These are phyloP conservation scores for Cucurbita moschata DNA, from an alignment of 306 rosid genomes.

Conservation along the genomic window DNA sequence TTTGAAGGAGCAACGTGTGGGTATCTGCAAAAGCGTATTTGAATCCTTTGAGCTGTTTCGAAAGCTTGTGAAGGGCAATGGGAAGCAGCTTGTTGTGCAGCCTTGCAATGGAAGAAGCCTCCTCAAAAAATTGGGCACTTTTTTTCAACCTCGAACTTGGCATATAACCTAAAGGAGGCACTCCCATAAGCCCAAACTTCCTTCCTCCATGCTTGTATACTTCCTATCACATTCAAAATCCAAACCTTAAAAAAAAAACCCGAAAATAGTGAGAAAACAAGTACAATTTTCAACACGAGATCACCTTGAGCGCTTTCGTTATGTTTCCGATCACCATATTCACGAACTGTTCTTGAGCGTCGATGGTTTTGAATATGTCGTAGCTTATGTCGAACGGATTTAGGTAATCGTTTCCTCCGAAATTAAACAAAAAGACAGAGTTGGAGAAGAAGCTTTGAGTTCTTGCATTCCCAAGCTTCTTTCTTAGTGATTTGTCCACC, in stretches of 20 bases:
- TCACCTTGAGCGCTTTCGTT: slow-evolving; percentile 18
- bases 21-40: slow-evolving; percentile 19
- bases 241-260: neutral
- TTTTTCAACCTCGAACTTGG: slow-evolving; percentile 18
- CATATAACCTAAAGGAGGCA: slow-evolving; percentile 12
- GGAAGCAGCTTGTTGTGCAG: slow-evolving; percentile 23
- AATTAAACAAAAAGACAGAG: slow-evolving; percentile 29
- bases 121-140: slow-evolving; percentile 12
- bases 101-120: slow-evolving; percentile 13
- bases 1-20: neutral
- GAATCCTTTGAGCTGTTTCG: slow-evolving; percentile 16
- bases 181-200: slow-evolving; percentile 22
- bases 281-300: too few relatives aligned
- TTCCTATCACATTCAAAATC: slow-evolving; percentile 7
- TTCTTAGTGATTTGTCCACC: slow-evolving; percentile 10
- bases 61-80: slow-evolving; percentile 8
- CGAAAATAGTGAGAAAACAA: too few relatives aligned
- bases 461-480: slow-evolving; percentile 18
- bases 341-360: slow-evolving; percentile 13
- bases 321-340: slow-evolving; percentile 29
- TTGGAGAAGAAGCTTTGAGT: slow-evolving; percentile 17
- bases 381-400: neutral
- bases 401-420: slow-evolving; percentile 26
- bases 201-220: slow-evolving; percentile 35
- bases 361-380: neutral